Evolutionary conservation across 805 yeast genomes (phyloP).

Genomic region (Clavispora fructus): DNA sequence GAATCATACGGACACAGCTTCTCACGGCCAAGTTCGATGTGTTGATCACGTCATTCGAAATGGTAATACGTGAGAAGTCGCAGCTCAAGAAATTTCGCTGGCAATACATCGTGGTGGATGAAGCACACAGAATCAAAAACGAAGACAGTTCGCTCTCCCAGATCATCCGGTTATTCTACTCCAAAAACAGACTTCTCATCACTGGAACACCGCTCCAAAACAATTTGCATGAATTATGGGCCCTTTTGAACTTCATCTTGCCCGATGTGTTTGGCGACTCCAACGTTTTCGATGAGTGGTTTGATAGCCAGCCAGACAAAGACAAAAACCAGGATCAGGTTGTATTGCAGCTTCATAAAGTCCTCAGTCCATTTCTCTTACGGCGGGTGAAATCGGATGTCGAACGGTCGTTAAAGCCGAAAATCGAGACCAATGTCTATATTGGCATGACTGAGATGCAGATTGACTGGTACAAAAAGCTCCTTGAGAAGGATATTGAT

Average conservation of each 20-base stretch:
- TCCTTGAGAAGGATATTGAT: conserved; percentile 88
- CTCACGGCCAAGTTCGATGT: conserved; percentile 82
- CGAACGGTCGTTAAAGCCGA: conserved; percentile 84
- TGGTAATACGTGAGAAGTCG: conserved; percentile 85
- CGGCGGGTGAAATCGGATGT: conserved; percentile 92
- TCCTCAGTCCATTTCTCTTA: conserved; percentile 78
- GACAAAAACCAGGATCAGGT: conserved; percentile 62
- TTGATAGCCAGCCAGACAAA: conserved; percentile 49
- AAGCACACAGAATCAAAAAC: conserved; percentile 94
- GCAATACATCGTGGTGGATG: conserved; percentile 93
- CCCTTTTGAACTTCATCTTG: conserved; percentile 77
- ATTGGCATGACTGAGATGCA: conserved; percentile 97
- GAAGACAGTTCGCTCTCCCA: conserved; percentile 91
- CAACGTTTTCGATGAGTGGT: conserved; percentile 89
- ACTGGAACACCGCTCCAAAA: conserved; percentile 97
- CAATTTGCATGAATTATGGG: conserved; percentile 95
- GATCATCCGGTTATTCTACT: conserved; percentile 82
- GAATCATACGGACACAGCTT: conserved; percentile 53
- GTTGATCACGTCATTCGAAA: conserved; percentile 84
- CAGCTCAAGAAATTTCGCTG: conserved; percentile 77
- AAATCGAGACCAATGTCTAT: conserved; percentile 83
- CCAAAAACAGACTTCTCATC: conserved; percentile 76
- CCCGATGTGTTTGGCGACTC: conserved; percentile 96
- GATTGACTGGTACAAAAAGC: conserved; percentile 80
- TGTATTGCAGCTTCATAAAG: conserved; percentile 83